Conservation (phyloP, 1,139 yeast species). For the Saccharomyces hybrid region DNA sequence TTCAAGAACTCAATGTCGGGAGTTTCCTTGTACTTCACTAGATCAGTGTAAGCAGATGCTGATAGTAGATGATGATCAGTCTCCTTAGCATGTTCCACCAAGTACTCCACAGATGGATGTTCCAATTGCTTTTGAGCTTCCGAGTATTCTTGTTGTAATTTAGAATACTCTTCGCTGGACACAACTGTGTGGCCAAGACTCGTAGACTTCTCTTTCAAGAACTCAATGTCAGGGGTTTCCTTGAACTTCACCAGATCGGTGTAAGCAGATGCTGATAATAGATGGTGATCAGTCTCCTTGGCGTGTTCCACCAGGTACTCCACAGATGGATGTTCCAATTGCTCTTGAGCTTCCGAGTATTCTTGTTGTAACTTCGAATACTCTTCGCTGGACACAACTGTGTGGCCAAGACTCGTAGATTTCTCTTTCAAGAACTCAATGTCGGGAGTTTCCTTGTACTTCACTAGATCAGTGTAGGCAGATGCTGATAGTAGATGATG, state of each 20-base stretch:
- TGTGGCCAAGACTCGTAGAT: conserved; percentile 32
- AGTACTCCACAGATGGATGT: conserved; percentile 24
- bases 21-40: conserved; percentile 3
- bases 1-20: conserved; percentile 21
- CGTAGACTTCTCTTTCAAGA: conserved; percentile 34
- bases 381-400: conserved; percentile 29
- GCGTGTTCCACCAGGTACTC: conserved; percentile 23
- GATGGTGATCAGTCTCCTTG: neutral
- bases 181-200: conserved; percentile 32
- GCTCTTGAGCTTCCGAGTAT: conserved; percentile 7
- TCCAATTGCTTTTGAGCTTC: conserved; percentile 4
- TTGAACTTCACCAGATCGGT: neutral
- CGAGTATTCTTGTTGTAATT: conserved; percentile 3
- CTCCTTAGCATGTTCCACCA: conserved; percentile 3
- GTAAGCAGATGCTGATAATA: neutral
- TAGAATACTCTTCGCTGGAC: conserved; percentile 26
- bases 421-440: conserved; percentile 31
- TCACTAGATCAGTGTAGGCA: neutral
- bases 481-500: neutral
- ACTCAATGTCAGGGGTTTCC: conserved; percentile 23
- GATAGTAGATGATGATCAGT: neutral
- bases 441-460: conserved; percentile 12
- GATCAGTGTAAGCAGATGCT: neutral
- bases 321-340: conserved; percentile 5
- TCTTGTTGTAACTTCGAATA: conserved; percentile 5